Conservation (phyloP, 192 early-diverging fungal genomes). For the Allomyces macrogynus region DNA sequence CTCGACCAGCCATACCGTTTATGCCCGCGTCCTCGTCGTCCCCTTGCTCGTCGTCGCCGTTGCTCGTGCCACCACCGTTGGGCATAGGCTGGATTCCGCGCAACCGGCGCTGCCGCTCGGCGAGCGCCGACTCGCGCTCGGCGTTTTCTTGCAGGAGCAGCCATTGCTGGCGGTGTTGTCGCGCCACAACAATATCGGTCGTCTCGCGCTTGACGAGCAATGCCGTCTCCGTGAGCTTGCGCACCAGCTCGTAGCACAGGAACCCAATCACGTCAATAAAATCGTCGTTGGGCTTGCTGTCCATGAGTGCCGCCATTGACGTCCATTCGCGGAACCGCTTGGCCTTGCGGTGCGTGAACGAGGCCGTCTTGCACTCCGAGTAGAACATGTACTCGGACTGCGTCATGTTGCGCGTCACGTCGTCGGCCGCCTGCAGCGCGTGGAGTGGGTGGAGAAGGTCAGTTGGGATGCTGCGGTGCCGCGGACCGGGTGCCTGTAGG, state of each 20-base stretch:
- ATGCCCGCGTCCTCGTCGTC: constrained; percentile 1
- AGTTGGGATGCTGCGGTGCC: too few relatives aligned
- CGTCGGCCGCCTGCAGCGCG: constrained; percentile 52
- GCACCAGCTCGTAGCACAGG: constrained; percentile 85
- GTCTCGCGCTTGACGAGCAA: constrained; percentile 30
- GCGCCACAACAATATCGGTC: constrained; percentile 6
- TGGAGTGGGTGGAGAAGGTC: too few relatives aligned
- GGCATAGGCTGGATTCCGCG: not conserved
- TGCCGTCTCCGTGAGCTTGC: constrained; percentile 69
- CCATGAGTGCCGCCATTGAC: constrained; percentile 66
- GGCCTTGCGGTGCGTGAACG: constrained; percentile 82
- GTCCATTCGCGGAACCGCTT: constrained; percentile 93
- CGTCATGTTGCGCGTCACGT: constrained; percentile 80
- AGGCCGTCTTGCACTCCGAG: constrained; percentile 93
- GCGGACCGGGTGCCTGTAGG: too few relatives aligned
- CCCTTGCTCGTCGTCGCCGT: not conserved
- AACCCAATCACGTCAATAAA: constrained; percentile 95
- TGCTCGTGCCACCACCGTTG: not conserved
- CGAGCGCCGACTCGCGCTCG: not conserved
- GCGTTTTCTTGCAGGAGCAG: not conserved
- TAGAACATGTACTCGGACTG: constrained; percentile 98
- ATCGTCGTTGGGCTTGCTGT: constrained; percentile 76
- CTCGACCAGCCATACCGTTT: constrained; percentile 1
- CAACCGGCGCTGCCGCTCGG: not conserved
- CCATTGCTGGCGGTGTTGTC: not conserved